A percentile compares a stretch with the other conserved stretches of the same genome.
These are phyloP conservation scores for Chenopodium formosanum DNA, from an alignment of 148 eudicot species.

Conservation along the genomic window DNA sequence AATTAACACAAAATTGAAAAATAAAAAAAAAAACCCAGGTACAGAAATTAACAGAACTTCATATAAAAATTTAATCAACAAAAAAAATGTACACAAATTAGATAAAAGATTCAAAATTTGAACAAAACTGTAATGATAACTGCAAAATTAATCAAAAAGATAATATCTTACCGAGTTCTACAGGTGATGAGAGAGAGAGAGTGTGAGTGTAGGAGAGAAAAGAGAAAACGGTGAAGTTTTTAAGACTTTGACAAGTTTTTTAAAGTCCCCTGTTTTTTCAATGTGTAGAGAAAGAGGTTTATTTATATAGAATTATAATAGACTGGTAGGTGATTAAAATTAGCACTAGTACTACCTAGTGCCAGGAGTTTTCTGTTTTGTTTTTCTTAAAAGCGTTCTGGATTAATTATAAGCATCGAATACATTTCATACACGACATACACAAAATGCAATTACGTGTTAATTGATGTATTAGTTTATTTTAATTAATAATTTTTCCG, in stretches of 20 bases:
- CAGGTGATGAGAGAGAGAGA: not conserved
- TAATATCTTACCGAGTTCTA: constrained; percentile 19
- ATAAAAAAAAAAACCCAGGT: not conserved
- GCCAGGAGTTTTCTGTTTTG: constrained; percentile 16
- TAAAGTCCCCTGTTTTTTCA: not conserved
- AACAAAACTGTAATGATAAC: not conserved
- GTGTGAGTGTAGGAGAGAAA: not conserved
- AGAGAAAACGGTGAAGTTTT: not conserved
- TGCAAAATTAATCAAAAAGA: not conserved
- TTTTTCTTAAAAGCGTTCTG: too few relatives aligned
- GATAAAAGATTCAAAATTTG: not conserved
- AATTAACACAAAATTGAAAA: not conserved
- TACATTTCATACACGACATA: too few relatives aligned
- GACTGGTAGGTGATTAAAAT: constrained; percentile 9
- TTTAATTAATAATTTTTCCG: too few relatives aligned
- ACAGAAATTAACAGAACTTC: not conserved
- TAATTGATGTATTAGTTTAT: too few relatives aligned
- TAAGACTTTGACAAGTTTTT: not conserved
- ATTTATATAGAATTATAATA: not conserved
- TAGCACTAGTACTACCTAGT: not conserved
- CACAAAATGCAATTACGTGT: too few relatives aligned
- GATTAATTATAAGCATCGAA: too few relatives aligned
- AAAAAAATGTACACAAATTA: not conserved
- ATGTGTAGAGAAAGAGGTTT: not conserved
- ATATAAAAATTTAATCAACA: not conserved